phyloP scores from a whole-genome alignment of 2,329 filamentous ascomycete species.

The Ophiostoma angusticollis region DNA sequence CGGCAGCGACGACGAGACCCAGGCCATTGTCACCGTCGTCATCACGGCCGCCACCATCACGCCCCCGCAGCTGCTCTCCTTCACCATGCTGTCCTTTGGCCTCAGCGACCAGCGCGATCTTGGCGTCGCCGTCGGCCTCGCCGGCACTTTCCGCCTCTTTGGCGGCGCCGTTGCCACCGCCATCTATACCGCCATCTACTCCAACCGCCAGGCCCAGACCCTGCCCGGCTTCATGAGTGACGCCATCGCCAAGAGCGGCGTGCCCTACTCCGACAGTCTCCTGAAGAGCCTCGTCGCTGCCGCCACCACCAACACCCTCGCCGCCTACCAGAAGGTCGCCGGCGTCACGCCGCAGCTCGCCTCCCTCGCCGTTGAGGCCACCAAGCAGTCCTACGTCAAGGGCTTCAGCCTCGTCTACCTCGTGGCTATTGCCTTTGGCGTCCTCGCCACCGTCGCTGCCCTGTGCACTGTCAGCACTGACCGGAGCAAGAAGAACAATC shows the following conservation, averaged over 20 bases:
- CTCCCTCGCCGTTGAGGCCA: constrained; percentile 18
- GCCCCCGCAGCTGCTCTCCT: constrained; percentile 21
- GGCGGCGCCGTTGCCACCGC: constrained; percentile 25
- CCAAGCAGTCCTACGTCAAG: constrained; percentile 22
- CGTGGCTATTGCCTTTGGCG: constrained; percentile 22
- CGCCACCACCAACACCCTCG: constrained; percentile 20
- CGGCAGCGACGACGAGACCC: constrained; percentile 19
- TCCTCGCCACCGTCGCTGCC: constrained; percentile 18
- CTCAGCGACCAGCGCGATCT: constrained; percentile 24
- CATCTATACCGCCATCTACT: constrained; percentile 25
- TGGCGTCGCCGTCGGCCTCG: constrained; percentile 25
- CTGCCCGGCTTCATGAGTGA: constrained; percentile 15
- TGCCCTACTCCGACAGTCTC: constrained; percentile 14
- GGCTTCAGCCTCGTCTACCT: constrained; percentile 23
- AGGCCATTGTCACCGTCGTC: constrained; percentile 23
- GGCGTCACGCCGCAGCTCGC: constrained; percentile 19
- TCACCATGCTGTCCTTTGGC: constrained; percentile 24
- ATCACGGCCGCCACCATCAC: constrained; percentile 20
- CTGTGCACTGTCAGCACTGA: constrained; percentile 20
- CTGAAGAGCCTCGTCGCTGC: constrained; percentile 17
- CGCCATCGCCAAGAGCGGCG: constrained; percentile 12
- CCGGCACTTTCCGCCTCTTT: constrained; percentile 24
- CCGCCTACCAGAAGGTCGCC: constrained; percentile 20
- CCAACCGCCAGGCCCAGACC: constrained; percentile 18
- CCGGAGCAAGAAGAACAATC: constrained; percentile 20